Percentiles rank a stretch among this genome's conserved stretches.
phyloP scores from a whole-genome alignment of 495 filamentous ascomycete genomes.

The Baudoinia panamericana region DNA sequence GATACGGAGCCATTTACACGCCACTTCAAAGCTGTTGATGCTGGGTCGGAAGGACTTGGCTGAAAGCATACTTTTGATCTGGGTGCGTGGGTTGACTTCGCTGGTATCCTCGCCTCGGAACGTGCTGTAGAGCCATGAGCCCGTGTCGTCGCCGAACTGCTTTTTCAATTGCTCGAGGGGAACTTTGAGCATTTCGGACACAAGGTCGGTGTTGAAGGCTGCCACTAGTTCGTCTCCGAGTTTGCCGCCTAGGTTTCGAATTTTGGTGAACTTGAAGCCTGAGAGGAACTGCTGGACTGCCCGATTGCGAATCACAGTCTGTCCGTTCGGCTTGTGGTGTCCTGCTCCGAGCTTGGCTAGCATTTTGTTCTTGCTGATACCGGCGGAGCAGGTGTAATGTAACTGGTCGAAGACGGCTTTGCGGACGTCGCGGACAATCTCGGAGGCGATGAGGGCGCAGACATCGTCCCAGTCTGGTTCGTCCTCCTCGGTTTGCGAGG shows the following conservation, averaged over 20 bases:
- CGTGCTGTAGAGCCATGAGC: slow-evolving; percentile 73
- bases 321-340: slow-evolving; percentile 83
- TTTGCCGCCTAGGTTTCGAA: slow-evolving; percentile 92
- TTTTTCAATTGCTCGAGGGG: slow-evolving; percentile 65
- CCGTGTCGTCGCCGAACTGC: slow-evolving; percentile 74
- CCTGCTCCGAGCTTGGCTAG: slow-evolving; percentile 84
- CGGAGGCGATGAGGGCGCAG: slow-evolving; percentile 68
- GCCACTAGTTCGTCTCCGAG: slow-evolving; percentile 72
- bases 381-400: slow-evolving; percentile 81
- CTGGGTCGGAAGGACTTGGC: slow-evolving; percentile 88
- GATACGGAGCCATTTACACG: slow-evolving; percentile 73
- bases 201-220: slow-evolving; percentile 63
- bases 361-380: slow-evolving; percentile 85
- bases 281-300: slow-evolving; percentile 69
- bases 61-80: slow-evolving; percentile 96
- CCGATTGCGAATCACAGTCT: slow-evolving; percentile 78
- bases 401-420: slow-evolving; percentile 50
- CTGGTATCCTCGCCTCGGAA: slow-evolving; percentile 76
- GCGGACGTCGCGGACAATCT: slow-evolving; percentile 72
- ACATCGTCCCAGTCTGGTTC: slow-evolving; percentile 96
- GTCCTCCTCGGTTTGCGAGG: slow-evolving; percentile 57
- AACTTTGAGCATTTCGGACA: slow-evolving; percentile 61
- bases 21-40: slow-evolving; percentile 71
- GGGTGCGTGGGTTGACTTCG: slow-evolving; percentile 81
- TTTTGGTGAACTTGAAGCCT: slow-evolving; percentile 88